These are phyloP conservation scores for Skeletonema potamos DNA, from an alignment of 108 stramenopile species.

Conservation along the genomic window DNA sequence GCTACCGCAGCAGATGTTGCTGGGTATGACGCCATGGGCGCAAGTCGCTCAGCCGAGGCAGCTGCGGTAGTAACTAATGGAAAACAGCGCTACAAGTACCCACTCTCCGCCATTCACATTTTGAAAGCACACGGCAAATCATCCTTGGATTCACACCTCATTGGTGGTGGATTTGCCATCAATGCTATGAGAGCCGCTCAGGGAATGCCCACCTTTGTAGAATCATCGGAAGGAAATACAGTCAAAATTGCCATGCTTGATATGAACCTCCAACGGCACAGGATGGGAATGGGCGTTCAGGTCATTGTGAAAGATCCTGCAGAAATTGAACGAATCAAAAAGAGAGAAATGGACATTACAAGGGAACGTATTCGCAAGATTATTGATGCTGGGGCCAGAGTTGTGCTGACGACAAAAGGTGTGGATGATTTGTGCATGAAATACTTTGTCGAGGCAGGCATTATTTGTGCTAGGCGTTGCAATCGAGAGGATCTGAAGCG, in stretches of 20 bases:
- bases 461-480: constrained; percentile 92
- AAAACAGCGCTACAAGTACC: constrained; percentile 80
- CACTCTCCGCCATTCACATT: constrained; percentile 96
- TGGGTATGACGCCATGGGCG: constrained; percentile 50
- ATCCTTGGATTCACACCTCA: constrained; percentile 88
- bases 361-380: constrained; percentile 99
- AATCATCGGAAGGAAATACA: constrained; percentile 28
- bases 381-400: constrained; percentile 94
- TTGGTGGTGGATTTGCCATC: constrained; percentile 94
- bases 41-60: constrained; percentile 9
- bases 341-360: constrained; percentile 99
- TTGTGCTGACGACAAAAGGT: constrained; percentile 98
- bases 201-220: constrained; percentile 95
- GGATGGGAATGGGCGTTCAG: constrained; percentile 98
- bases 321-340: constrained; percentile 95
- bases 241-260: constrained; percentile 98
- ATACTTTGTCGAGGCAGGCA: constrained; percentile 99
- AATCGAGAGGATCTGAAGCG: constrained; percentile 97
- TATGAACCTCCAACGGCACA: constrained; percentile 98
- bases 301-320: constrained; percentile 90
- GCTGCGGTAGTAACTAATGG: constrained; percentile 14
- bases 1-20: constrained; percentile 53
- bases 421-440: constrained; percentile 99
- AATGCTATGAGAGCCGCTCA: constrained; percentile 94
- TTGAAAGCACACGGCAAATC: constrained; percentile 99